Conservation (phyloP, 2,329 filamentous ascomycete genomes). For the Helicocarpus griseus region DNA sequence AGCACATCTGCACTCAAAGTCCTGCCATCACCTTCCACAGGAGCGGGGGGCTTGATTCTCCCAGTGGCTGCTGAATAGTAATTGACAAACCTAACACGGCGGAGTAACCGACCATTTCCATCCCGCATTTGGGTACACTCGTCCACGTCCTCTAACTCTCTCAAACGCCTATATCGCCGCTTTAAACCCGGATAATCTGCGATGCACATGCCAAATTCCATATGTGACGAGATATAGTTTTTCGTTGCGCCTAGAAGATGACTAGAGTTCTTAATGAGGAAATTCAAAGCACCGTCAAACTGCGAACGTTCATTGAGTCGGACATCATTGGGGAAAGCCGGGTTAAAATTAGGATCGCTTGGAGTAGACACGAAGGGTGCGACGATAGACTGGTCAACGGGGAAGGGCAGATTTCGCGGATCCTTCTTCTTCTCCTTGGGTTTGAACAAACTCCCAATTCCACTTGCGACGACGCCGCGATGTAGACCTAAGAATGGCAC, state of each 20-base stretch:
- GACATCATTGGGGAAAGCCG: slow-evolving; percentile 65
- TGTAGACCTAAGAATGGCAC: slow-evolving; percentile 83
- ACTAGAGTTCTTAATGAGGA: slow-evolving; percentile 71
- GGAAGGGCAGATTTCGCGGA: slow-evolving; percentile 11
- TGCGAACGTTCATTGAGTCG: slow-evolving; percentile 59
- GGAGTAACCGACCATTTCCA: slow-evolving; percentile 19
- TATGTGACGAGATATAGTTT: slow-evolving; percentile 64
- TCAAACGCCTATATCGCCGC: slow-evolving; percentile 57
- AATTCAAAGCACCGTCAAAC: slow-evolving; percentile 55
- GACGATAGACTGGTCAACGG: slow-evolving; percentile 5
- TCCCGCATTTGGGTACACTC: slow-evolving; percentile 36
- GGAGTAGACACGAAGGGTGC: slow-evolving; percentile 14
- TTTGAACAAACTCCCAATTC: slow-evolving; percentile 67
- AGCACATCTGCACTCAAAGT: background rate
- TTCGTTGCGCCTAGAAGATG: slow-evolving; percentile 60
- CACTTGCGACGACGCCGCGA: slow-evolving; percentile 74
- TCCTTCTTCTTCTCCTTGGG: slow-evolving; percentile 24
- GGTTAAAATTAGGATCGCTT: slow-evolving; percentile 59
- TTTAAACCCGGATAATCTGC: slow-evolving; percentile 65
- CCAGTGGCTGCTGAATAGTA: slow-evolving; percentile 86
- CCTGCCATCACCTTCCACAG: background rate
- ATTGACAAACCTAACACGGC: slow-evolving; percentile 67
- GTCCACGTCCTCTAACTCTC: slow-evolving; percentile 62
- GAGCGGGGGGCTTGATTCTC: slow-evolving; percentile 43
- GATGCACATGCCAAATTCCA: slow-evolving; percentile 74